A percentile compares a stretch with the other conserved stretches of the same genome.
Evolutionary conservation across 768 basidiomycete species (phyloP).

Genomic region (Pleurotus tuoliensis): DNA sequence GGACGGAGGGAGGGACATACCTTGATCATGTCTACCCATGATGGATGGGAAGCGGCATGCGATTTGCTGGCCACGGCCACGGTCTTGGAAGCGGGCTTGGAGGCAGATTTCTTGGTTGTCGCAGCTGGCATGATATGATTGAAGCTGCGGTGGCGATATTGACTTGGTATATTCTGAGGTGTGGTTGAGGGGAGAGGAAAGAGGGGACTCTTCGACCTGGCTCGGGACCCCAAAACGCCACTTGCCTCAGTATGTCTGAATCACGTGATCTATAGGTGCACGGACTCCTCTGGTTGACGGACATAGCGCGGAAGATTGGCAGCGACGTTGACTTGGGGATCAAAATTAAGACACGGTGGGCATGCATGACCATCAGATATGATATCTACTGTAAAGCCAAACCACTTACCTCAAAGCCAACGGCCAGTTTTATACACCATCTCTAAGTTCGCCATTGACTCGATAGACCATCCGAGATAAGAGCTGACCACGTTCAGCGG

Average conservation of each 20-base stretch:
- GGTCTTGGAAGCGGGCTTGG: constrained; percentile 34
- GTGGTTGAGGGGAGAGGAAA: constrained; percentile 17
- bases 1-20: constrained; percentile 30
- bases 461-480: too few species aligned
- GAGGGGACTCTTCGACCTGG: constrained; percentile 5
- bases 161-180: constrained; percentile 12
- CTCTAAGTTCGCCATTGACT: too few species aligned
- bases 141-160: constrained; percentile 5
- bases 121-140: constrained; percentile 17
- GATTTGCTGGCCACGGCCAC: constrained; percentile 27
- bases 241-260: constrained; percentile 22
- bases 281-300: constrained; percentile 12
- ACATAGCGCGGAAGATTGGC: constrained; percentile 7
- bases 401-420: not conserved
- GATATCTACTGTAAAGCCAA: not conserved
- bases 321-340: too few species aligned
- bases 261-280: constrained; percentile 15
- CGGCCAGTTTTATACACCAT: too few species aligned
- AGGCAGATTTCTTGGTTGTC: constrained; percentile 32
- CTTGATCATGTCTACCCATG: constrained; percentile 81
- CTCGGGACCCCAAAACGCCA: constrained; percentile 18
- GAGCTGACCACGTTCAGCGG: too few species aligned
- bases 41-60: constrained; percentile 47
- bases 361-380: not conserved
- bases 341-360: not conserved